Evolutionary conservation across 2,329 filamentous ascomycete species (phyloP).

Genomic region (Dothideomycetidae sp.): DNA sequence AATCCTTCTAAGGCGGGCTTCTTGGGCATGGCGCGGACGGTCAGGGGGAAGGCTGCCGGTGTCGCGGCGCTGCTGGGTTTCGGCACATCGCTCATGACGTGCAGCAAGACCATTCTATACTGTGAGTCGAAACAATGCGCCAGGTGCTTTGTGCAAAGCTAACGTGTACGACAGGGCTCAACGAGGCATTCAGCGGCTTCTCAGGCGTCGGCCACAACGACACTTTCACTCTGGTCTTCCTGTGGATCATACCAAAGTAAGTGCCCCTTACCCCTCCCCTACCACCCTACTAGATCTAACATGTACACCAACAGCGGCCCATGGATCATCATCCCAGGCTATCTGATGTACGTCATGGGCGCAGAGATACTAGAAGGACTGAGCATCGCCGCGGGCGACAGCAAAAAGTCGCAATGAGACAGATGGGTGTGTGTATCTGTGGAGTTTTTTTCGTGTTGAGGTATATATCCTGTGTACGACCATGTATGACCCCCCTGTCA

Average conservation of each 20-base stretch:
- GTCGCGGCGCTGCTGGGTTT: slow-evolving; percentile 45
- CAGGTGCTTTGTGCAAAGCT: too few relatives aligned
- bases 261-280: slow-evolving; percentile 17
- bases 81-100: slow-evolving; percentile 45
- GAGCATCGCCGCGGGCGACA: slow-evolving; percentile 27
- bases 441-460: too few relatives aligned
- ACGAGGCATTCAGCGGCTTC: slow-evolving; percentile 47
- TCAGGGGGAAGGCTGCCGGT: slow-evolving; percentile 39
- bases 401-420: slow-evolving; percentile 20
- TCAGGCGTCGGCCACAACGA: slow-evolving; percentile 49
- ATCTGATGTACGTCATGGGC: slow-evolving; percentile 41
- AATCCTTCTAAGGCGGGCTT: slow-evolving; percentile 29
- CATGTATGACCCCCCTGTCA: too few relatives aligned
- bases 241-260: slow-evolving; percentile 56
- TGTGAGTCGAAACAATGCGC: too few relatives aligned
- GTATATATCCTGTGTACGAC: too few relatives aligned
- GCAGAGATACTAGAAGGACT: slow-evolving; percentile 29
- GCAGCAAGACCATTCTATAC: slow-evolving; percentile 55
- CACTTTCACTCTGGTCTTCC: slow-evolving; percentile 35
- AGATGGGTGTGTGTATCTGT: too few relatives aligned
- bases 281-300: not conserved
- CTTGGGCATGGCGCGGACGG: slow-evolving; percentile 34
- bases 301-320: slow-evolving; percentile 35
- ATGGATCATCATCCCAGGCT: slow-evolving; percentile 50
- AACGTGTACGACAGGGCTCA: slow-evolving; percentile 36